Base-by-base conservation (phyloP, 345 rosid genomes). In the Eucalyptus sideroxylon region DNA sequence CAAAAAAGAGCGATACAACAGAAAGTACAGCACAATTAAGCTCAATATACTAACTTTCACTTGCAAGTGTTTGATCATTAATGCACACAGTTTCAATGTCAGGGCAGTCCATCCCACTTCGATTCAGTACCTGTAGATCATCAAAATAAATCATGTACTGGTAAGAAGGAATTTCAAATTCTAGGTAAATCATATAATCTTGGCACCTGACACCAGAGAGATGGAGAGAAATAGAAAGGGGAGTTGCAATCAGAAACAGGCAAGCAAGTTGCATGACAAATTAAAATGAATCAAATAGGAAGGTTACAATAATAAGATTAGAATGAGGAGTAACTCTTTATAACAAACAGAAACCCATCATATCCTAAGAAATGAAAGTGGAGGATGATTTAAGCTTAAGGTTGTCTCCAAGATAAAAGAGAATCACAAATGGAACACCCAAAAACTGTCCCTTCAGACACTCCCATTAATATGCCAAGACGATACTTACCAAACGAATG, bases 21-120 rank as follows among this genome's bases (percentile, higher is more conserved):
- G 89, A 50, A 87, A 37, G 11, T 62, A 45, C 40, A 89, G 49
- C 88, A 49, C 7, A 81, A 65, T 50, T 42, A 88, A 89, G 56
- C 86, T 26, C 60, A 89, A 89, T 88, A 88, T 88, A 88, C 95
- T 89, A 19, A 98, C 99, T 94, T 91, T 98, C 99, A 92, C 93
- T 88, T n/a, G 95, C 47, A 89, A 97, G 98, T 87, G 95, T 92
- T 91, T 96, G 98, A 93, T 98, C 99, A 90, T 97, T 98, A 77
- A 98, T 89, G 93, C 93, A 93, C 89, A 98, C 83, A 86, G 91
- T 92, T 88, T 94, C 98, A 86, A 98, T 96, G 88, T 97, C 98
- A 91, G 97, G 94, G 92, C 99, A 96, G 26, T 94, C 94, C 91
- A 97, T 91, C 87, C 95, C 93, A 90, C 93, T 94, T 93, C 95